A percentile compares a stretch with the other conserved stretches of the same genome.
Conservation (phyloP, 306 rosid species). For the barrel medic (Medicago truncatula) region MtrunA17r5.0-ANR NC_053042.1:15328001-15328500, state of each 20-base stretch:
- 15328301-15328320: too few species aligned
- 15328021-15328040: conserved; percentile 21
- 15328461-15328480: conserved; percentile 43
- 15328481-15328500: conserved; percentile 50
- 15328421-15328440: neutral
- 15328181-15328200: conserved; percentile 46
- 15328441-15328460: conserved; percentile 45
- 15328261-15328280: too few species aligned
- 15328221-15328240: conserved; percentile 44
- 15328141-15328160: conserved; percentile 38
- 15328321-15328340: too few species aligned
- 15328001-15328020: conserved; percentile 32
- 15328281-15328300: too few species aligned
- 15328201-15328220: conserved; percentile 39
- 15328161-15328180: conserved; percentile 46
- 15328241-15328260: too few species aligned
- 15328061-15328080: too few species aligned
- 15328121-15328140: conserved; percentile 7
- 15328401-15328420: too few species aligned
- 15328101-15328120: neutral
- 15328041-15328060: neutral
- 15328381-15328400: too few species aligned
- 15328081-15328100: neutral
- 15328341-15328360: too few species aligned
- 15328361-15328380: too few species aligned